A percentile compares a stretch with the other conserved stretches of the same genome.
These are phyloP conservation scores for Coriolopsis trogii DNA, from an alignment of 1,284 basidiomycete species.

Conservation along the genomic window DNA sequence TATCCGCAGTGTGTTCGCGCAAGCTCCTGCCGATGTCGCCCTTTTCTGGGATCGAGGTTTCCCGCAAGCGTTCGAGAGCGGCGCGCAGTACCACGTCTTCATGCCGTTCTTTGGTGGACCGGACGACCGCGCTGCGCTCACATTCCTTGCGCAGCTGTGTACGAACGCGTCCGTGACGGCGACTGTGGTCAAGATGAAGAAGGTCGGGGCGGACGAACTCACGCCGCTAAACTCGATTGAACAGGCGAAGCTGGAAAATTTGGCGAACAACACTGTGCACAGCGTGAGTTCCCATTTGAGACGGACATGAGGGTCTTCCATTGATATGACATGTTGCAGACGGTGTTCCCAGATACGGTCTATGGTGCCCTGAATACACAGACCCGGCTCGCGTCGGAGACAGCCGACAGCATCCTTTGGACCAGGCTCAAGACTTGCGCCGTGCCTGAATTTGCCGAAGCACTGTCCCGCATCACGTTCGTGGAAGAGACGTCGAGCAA, in stretches of 20 bases:
- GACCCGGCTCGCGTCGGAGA: constrained; percentile 67
- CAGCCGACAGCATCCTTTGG: constrained; percentile 76
- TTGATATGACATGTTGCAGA: constrained; percentile 36
- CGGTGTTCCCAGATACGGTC: constrained; percentile 64
- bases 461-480: constrained; percentile 63
- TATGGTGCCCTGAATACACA: constrained; percentile 66
- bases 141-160: constrained; percentile 81
- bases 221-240: constrained; percentile 35
- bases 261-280: constrained; percentile 4
- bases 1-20: constrained; percentile 78
- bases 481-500: constrained; percentile 43
- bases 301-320: not conserved
- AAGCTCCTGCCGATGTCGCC: constrained; percentile 69
- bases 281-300: constrained; percentile 4
- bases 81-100: constrained; percentile 67
- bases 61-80: constrained; percentile 29
- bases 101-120: constrained; percentile 92
- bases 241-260: constrained; percentile 32
- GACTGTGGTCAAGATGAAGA: constrained; percentile 66
- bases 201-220: constrained; percentile 40
- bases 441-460: constrained; percentile 37
- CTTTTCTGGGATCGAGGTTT: constrained; percentile 76
- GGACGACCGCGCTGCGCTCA: constrained; percentile 85
- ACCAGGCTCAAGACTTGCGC: constrained; percentile 45
- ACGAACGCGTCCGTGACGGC: constrained; percentile 64